Percentiles rank a stretch among this genome's conserved stretches.
phyloP scores from a whole-genome alignment of 805 yeast species.

The Sungouiella thailandica region DNA sequence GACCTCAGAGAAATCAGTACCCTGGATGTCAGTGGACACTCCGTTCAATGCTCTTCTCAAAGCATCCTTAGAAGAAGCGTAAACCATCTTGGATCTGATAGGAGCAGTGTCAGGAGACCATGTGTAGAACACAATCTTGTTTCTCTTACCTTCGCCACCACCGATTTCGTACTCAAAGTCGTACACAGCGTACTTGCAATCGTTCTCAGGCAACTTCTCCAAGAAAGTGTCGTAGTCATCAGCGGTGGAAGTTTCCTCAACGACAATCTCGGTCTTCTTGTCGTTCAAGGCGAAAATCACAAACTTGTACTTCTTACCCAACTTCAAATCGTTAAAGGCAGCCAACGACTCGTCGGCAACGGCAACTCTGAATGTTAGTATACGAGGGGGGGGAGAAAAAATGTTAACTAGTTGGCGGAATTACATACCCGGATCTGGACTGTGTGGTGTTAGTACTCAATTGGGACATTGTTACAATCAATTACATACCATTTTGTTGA shows the following conservation, averaged over 20 bases:
- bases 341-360: conserved; percentile 77
- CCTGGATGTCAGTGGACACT: conserved; percentile 90
- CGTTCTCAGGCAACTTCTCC: conserved; percentile 88
- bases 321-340: conserved; percentile 93
- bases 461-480: neutral
- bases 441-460: conserved; percentile 7
- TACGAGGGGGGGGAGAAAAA: too few species aligned
- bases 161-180: conserved; percentile 93
- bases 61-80: conserved; percentile 97
- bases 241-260: conserved; percentile 75
- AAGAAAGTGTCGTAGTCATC: conserved; percentile 79
- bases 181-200: conserved; percentile 93
- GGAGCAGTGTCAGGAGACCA: conserved; percentile 99
- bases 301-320: conserved; percentile 85
- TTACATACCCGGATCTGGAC: conserved; percentile 24
- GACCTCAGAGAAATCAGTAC: conserved; percentile 96
- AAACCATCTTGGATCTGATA: conserved; percentile 93
- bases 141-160: conserved; percentile 91
- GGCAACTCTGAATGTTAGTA: conserved; percentile 36
- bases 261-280: conserved; percentile 84
- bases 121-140: conserved; percentile 63
- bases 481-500: conserved; percentile 10
- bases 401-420: neutral
- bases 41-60: conserved; percentile 97
- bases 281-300: conserved; percentile 79